Conservation (phyloP, 2,329 filamentous ascomycete species). For the Xylariales sp. region DNA sequence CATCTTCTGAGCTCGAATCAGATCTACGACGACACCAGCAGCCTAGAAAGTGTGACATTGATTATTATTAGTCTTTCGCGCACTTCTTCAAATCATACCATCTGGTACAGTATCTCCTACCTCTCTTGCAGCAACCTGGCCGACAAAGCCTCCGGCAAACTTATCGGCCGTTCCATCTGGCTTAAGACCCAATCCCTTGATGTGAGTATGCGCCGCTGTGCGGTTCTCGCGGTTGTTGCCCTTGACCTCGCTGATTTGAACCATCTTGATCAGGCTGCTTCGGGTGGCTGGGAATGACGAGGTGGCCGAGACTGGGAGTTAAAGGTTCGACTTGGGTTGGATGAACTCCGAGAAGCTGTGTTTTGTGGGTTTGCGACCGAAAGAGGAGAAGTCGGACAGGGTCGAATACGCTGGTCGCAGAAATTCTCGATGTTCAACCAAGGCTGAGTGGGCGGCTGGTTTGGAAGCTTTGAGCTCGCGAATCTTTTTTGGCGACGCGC, state of each 20-base stretch:
- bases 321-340: background rate
- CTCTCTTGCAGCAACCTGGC: constrained; percentile 83
- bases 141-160: constrained; percentile 79
- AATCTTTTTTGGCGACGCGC: constrained; percentile 7
- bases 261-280: constrained; percentile 50
- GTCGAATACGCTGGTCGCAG: constrained; percentile 4
- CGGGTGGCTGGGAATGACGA: too few relatives aligned
- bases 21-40: constrained; percentile 90
- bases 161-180: constrained; percentile 81
- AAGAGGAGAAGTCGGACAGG: background rate
- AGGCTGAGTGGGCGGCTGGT: background rate
- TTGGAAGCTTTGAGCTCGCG: constrained; percentile 2
- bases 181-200: constrained; percentile 88
- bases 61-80: background rate
- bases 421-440: background rate
- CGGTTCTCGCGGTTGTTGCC: constrained; percentile 91
- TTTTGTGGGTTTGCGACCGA: background rate
- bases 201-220: constrained; percentile 95
- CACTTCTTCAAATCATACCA: too few relatives aligned
- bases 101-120: constrained; percentile 43
- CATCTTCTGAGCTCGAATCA: constrained; percentile 97
- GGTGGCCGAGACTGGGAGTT: background rate
- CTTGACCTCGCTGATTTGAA: constrained; percentile 92
- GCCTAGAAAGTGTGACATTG: constrained; percentile 52
- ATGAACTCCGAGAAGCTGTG: background rate